A percentile compares a stretch with the other conserved stretches of the same genome.
Evolutionary conservation across 2,329 filamentous ascomycete genomes (phyloP).

Genomic region (Pseudogymnoascus sp.): DNA sequence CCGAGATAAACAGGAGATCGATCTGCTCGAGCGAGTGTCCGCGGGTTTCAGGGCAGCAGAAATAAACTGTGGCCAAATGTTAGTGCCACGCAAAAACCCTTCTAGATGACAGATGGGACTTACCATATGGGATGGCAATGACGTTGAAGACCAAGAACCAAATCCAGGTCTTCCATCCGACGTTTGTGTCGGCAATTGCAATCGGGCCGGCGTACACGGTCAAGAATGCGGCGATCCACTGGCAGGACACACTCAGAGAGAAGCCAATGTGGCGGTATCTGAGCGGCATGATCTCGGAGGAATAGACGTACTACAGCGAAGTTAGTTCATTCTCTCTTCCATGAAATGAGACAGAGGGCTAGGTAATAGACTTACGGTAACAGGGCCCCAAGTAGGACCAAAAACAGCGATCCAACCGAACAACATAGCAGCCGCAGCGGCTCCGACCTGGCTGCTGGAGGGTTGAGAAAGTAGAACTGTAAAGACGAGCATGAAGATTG

Average conservation of each 20-base stretch:
- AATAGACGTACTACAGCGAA: constrained; percentile 25
- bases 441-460: constrained; percentile 12
- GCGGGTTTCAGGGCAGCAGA: constrained; percentile 23
- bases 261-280: constrained; percentile 29
- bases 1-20: background rate
- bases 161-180: constrained; percentile 29
- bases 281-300: constrained; percentile 28
- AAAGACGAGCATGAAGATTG: constrained; percentile 25
- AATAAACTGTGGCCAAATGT: constrained; percentile 19
- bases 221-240: constrained; percentile 30
- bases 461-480: constrained; percentile 15
- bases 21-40: constrained; percentile 24
- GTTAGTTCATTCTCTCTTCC: background rate
- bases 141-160: constrained; percentile 28
- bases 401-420: constrained; percentile 27
- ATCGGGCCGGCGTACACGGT: constrained; percentile 30
- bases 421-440: constrained; percentile 26
- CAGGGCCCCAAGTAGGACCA: constrained; percentile 25
- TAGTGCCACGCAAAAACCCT: constrained; percentile 20
- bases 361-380: constrained; percentile 15
- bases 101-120: background rate
- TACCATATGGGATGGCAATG: constrained; percentile 23
- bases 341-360: background rate
- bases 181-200: constrained; percentile 19
- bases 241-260: constrained; percentile 24